Percentiles rank a stretch among this genome's conserved stretches.
phyloP scores from a whole-genome alignment of 179 eudicot species.

The Gypsophila paniculata region DNA sequence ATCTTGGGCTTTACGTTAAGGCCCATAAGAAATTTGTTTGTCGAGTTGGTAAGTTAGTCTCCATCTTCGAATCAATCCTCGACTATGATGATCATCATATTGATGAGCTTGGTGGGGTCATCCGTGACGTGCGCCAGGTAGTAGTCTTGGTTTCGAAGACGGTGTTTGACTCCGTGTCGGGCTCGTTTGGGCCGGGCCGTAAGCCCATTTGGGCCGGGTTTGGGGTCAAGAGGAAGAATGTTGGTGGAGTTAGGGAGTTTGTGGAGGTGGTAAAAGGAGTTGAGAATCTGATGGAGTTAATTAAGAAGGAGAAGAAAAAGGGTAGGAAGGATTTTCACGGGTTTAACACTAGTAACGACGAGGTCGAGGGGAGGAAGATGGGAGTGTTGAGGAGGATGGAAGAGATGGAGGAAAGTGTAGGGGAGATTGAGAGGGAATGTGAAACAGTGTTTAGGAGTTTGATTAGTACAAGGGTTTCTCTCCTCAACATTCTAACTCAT shows the following conservation, averaged over 20 bases:
- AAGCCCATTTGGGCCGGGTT: conserved; percentile 38
- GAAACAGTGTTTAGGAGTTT: conserved; percentile 72
- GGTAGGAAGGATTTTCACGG: neutral
- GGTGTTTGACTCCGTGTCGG: conserved; percentile 37
- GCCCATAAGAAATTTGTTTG: conserved; percentile 38
- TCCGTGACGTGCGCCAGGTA: conserved; percentile 41
- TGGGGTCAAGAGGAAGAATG: conserved; percentile 19
- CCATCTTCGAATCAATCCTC: conserved; percentile 31
- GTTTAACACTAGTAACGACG: no score
- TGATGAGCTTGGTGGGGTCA: conserved; percentile 35
- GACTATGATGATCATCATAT: neutral
- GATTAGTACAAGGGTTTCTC: conserved; percentile 66
- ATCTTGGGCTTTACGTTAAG: conserved; percentile 35
- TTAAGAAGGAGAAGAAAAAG: conserved; percentile 16
- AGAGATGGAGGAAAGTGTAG: conserved; percentile 51
- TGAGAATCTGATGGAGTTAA: conserved; percentile 32
- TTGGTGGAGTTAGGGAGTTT: conserved; percentile 26
- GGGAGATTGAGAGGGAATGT: conserved; percentile 48
- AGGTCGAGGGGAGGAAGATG: conserved; percentile 39
- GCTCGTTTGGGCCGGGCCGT: conserved; percentile 26
- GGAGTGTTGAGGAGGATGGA: conserved; percentile 42
- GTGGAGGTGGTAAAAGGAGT: conserved; percentile 33
- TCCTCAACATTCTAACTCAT: conserved; percentile 69
- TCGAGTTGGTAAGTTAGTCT: conserved; percentile 40
- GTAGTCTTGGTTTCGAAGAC: conserved; percentile 43